Evolutionary conservation across 345 rosid species (phyloP).

Genomic region (Salix koriyanagi): DNA sequence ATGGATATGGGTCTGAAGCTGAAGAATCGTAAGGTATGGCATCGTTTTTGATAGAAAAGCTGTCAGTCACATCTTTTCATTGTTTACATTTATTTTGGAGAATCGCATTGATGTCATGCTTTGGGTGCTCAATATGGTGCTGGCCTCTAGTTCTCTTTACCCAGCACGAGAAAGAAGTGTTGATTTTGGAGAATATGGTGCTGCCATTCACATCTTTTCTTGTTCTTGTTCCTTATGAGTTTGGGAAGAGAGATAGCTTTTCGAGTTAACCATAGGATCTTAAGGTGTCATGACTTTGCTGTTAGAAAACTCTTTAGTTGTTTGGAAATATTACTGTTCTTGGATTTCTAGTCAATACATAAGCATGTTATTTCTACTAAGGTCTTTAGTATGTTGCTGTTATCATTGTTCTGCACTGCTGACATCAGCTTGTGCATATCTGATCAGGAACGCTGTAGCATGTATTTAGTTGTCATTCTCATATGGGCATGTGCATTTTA

Average conservation of each 20-base stretch:
- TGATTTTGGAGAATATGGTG: background rate
- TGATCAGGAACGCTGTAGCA: background rate
- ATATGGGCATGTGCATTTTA: background rate
- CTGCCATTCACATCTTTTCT: background rate
- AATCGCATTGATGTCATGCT: background rate
- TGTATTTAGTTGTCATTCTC: background rate
- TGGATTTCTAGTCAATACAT: background rate
- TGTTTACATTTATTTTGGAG: background rate
- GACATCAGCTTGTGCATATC: background rate
- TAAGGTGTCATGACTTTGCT: no score
- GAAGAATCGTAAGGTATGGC: slow-evolving; percentile 88
- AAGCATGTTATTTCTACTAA: background rate
- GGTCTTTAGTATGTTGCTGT: background rate
- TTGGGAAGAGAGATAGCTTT: no score
- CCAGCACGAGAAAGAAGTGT: background rate
- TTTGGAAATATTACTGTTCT: no score
- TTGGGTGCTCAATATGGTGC: background rate
- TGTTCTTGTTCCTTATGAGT: background rate
- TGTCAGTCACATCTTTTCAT: background rate
- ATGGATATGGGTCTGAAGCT: slow-evolving; percentile 99
- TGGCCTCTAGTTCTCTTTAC: background rate
- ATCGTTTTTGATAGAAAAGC: background rate
- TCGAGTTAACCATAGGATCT: no score
- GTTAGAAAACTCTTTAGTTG: no score
- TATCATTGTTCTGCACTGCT: background rate